phyloP scores from a whole-genome alignment of 1,284 basidiomycete species.

The Termitomyces sp. region DNA sequence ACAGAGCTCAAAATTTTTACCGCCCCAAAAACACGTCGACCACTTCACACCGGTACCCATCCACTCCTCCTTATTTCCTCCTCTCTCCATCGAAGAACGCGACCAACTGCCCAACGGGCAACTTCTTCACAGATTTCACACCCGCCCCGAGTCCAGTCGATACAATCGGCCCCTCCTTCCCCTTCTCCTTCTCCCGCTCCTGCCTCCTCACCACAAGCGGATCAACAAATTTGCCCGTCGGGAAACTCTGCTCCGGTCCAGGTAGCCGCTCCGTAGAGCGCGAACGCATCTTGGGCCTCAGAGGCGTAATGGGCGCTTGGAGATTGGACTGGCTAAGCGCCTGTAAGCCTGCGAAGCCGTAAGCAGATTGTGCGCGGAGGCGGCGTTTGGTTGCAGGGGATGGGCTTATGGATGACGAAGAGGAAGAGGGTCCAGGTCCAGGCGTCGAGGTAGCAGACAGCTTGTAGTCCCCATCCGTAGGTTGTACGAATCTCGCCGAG shows the following conservation, averaged over 20 bases:
- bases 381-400: slow-evolving; percentile 29
- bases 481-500: slow-evolving; percentile 3
- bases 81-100: slow-evolving; percentile 76
- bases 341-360: slow-evolving; percentile 37
- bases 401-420: slow-evolving; percentile 15
- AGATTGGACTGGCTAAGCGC: slow-evolving; percentile 14
- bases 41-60: background rate
- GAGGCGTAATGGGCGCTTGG: slow-evolving; percentile 32
- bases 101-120: slow-evolving; percentile 71
- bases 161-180: background rate
- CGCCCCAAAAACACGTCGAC: background rate
- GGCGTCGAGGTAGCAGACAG: background rate
- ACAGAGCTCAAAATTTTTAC: background rate
- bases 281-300: slow-evolving; percentile 45
- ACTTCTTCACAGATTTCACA: slow-evolving; percentile 52
- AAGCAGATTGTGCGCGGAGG: slow-evolving; percentile 49
- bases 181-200: slow-evolving; percentile 34
- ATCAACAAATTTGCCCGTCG: slow-evolving; percentile 58
- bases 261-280: slow-evolving; percentile 44
- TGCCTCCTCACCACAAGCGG: slow-evolving; percentile 65
- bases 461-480: slow-evolving; percentile 7
- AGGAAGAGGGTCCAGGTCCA: slow-evolving; percentile 15
- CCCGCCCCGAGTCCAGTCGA: slow-evolving; percentile 33
- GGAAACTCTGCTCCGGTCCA: slow-evolving; percentile 17
- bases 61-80: background rate